Evolutionary conservation across 345 rosid species (phyloP).

Genomic region (Conringia planisiliqua): DNA sequence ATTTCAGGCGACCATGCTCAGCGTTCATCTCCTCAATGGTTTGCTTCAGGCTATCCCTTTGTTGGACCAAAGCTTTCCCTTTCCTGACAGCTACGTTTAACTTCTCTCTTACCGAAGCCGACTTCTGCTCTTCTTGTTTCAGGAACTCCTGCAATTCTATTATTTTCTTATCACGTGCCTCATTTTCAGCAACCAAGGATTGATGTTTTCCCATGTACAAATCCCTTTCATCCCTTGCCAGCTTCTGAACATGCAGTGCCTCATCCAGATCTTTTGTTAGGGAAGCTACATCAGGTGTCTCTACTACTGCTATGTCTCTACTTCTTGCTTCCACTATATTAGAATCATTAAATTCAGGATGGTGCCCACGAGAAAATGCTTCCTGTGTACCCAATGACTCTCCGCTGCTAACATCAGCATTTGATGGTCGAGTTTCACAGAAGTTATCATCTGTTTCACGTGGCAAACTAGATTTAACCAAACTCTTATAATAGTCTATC

Average conservation of each 20-base stretch:
- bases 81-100: constrained; percentile 90
- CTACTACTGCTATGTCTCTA: constrained; percentile 39
- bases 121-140: constrained; percentile 82
- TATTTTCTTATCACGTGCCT: constrained; percentile 51
- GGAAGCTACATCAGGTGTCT: constrained; percentile 38
- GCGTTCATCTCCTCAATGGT: constrained; percentile 60
- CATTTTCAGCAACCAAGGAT: constrained; percentile 55
- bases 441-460: constrained; percentile 26
- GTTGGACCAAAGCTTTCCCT: constrained; percentile 93
- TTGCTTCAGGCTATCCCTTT: constrained; percentile 76
- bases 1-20: constrained; percentile 61
- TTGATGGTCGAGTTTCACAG: constrained; percentile 30
- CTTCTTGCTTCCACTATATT: constrained; percentile 35
- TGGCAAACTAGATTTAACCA: constrained; percentile 32
- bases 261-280: constrained; percentile 69
- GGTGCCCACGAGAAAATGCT: constrained; percentile 20
- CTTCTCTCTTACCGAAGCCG: constrained; percentile 75
- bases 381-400: constrained; percentile 36
- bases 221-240: constrained; percentile 72
- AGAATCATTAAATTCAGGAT: constrained; percentile 30
- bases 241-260: constrained; percentile 47
- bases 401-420: constrained; percentile 36
- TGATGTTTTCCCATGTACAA: constrained; percentile 52
- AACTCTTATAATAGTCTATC: constrained; percentile 48
- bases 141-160: constrained; percentile 63